Conservation (phyloP, 1,284 basidiomycete genomes). For the Takashimella koratensis region DNA sequence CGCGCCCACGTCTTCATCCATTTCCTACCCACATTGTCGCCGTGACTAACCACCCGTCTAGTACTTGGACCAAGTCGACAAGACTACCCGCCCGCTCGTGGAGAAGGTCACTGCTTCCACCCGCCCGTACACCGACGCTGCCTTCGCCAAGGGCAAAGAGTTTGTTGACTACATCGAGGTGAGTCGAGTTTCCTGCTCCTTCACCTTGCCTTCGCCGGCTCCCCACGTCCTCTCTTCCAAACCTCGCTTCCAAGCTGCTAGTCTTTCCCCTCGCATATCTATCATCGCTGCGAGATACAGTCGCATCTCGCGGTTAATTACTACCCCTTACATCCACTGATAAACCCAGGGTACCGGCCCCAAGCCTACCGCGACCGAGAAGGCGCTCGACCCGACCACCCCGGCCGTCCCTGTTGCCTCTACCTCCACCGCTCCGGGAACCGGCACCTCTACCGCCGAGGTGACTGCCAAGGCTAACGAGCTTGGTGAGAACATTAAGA, state of each 20-base stretch:
- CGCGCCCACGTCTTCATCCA: too few relatives aligned
- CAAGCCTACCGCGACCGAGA: not conserved
- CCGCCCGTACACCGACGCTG: conserved; percentile 41
- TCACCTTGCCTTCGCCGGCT: too few relatives aligned
- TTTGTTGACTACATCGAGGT: conserved; percentile 42
- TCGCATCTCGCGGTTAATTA: too few relatives aligned
- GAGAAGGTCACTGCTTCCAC: conserved; percentile 30
- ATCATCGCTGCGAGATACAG: too few relatives aligned
- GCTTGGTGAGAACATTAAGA: conserved; percentile 33
- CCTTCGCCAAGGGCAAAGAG: conserved; percentile 37
- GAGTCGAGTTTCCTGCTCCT: too few relatives aligned
- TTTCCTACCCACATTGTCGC: too few relatives aligned
- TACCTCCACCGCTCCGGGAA: not conserved
- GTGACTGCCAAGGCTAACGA: conserved; percentile 6
- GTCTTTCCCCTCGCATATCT: too few relatives aligned
- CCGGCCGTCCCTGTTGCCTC: not conserved
- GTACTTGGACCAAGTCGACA: conserved; percentile 31
- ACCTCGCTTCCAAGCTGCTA: too few relatives aligned
- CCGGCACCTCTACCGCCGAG: conserved; percentile 1
- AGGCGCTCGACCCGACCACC: not conserved
- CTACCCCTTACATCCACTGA: too few relatives aligned
- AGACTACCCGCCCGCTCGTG: conserved; percentile 22
- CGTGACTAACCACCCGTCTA: too few relatives aligned
- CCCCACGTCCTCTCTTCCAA: too few relatives aligned
- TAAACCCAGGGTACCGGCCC: not conserved